Evolutionary conservation across 371 early-diverging fungal genomes (phyloP), one percentile per base, ranked within the genome.

Genomic region (Blyttiomyces sp.): DNA sequence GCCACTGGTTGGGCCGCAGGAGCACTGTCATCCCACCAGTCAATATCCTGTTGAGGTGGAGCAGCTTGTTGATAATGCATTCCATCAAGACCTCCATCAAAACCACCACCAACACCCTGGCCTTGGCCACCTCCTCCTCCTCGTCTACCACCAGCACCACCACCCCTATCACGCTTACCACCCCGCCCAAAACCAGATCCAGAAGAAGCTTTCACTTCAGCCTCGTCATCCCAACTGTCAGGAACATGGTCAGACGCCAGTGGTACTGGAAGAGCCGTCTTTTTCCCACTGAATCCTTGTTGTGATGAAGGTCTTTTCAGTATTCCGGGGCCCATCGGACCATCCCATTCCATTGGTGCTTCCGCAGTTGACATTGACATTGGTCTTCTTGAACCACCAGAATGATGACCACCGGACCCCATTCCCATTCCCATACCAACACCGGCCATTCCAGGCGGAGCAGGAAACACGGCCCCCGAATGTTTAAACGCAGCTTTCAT

Each of bases 171-270:
- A n/a, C n/a, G n/a, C n/a, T n/a, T n/a, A n/a, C 13, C 21, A 7
- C 46, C 13, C 21, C 21, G 21, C 13, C 21, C 24, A 17, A 24
- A 21, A 45, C 13, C 9, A 31, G 19, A 23, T 36, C 19, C 19
- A 17, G 16, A 24, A 19, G 32, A 32, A 16, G 17, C 16, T 17
- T 53, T 53, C 26, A 45, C 9, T 7, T 6, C 54, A 4, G 54
- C 23, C 36, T 53, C 54, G 36, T n/a, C 16, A 13, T 53, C 54
- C 54, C 54, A 53, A 36, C 36, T 53, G 19, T 53, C 54, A 7
- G 54, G 54, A 17, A 53, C 39, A 36, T 36, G 11, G 16, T 36
- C 54, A 16, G 54, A 5, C 5, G 19, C 54, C 19, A 19, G 5
- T 13, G 16, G 9, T 9, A 46, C 46, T 9, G 9, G 13, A 9